These are phyloP conservation scores for Alternaria rosae DNA, from an alignment of 2,329 filamentous ascomycete species.

Conservation along the genomic window DNA sequence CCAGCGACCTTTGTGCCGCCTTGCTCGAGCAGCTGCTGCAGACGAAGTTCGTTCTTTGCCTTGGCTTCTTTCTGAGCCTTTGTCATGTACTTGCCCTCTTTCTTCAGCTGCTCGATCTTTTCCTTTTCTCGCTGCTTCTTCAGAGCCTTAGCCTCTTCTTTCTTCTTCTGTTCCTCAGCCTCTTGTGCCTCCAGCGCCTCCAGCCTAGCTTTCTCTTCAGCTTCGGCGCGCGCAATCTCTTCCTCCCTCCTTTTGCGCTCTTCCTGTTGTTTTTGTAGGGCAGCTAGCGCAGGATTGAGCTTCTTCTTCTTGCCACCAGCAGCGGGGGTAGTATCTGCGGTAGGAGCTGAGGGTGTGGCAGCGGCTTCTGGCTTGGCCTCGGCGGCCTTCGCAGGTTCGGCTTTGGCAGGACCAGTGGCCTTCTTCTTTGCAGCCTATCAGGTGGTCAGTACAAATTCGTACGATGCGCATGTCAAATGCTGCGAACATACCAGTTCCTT, in stretches of 20 bases:
- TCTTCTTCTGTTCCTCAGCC: constrained; percentile 72
- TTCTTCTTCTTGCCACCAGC: constrained; percentile 85
- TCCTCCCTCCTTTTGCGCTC: constrained; percentile 72
- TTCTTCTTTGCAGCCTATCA: constrained; percentile 63
- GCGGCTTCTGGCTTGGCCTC: constrained; percentile 47
- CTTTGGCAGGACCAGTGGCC: constrained; percentile 59
- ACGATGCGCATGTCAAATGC: background rate
- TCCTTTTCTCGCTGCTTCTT: constrained; percentile 90
- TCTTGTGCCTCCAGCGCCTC: constrained; percentile 71
- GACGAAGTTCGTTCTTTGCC: constrained; percentile 76
- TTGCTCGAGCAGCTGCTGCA: constrained; percentile 85
- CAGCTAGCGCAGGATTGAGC: constrained; percentile 74
- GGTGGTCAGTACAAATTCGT: constrained; percentile 4
- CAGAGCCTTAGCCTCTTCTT: constrained; percentile 74
- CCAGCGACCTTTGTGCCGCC: constrained; percentile 69
- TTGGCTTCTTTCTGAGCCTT: constrained; percentile 87
- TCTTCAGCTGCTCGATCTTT: constrained; percentile 85
- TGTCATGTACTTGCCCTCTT: constrained; percentile 84
- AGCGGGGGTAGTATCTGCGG: constrained; percentile 44
- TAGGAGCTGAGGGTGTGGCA: constrained; percentile 41
- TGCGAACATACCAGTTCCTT: constrained; percentile 81
- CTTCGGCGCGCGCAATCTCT: constrained; percentile 64
- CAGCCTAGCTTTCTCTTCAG: constrained; percentile 70
- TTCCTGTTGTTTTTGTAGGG: constrained; percentile 84
- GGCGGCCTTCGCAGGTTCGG: constrained; percentile 52